Evolutionary conservation across 2,329 filamentous ascomycete genomes (phyloP).

Genomic region (Aureobasidium sp.): DNA sequence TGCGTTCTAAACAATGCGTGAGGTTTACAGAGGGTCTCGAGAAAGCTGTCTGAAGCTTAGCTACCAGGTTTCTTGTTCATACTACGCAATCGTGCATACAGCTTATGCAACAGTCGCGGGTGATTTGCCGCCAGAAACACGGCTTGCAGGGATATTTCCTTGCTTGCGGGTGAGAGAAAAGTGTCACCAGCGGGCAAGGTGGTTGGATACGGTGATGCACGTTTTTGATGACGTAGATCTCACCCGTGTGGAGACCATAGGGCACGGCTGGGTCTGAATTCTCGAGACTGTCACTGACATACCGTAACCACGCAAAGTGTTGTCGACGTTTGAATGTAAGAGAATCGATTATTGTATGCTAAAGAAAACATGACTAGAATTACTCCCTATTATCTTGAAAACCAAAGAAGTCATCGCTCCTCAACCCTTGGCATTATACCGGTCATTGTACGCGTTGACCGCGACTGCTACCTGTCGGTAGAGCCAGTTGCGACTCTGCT

Average conservation of each 20-base stretch:
- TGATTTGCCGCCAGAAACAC: conserved; percentile 2
- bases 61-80: neutral
- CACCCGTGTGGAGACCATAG: conserved; percentile 1
- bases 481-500: conserved; percentile 61
- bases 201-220: neutral
- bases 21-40: neutral
- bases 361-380: neutral
- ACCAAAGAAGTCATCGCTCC: neutral
- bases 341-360: neutral
- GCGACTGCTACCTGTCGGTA: conserved; percentile 58
- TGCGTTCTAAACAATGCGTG: neutral
- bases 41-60: neutral
- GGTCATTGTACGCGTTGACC: conserved; percentile 60
- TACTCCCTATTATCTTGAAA: neutral
- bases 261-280: neutral
- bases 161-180: neutral
- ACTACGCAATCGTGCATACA: conserved; percentile 6
- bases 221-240: neutral
- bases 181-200: neutral
- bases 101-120: neutral
- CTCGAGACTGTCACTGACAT: neutral
- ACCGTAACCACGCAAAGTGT: neutral
- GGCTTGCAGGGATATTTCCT: conserved; percentile 8
- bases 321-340: neutral
- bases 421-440: conserved; percentile 52